Evolutionary conservation across 2,329 filamentous ascomycete genomes (phyloP).

Genomic region (Cercospora brassicicola): DNA sequence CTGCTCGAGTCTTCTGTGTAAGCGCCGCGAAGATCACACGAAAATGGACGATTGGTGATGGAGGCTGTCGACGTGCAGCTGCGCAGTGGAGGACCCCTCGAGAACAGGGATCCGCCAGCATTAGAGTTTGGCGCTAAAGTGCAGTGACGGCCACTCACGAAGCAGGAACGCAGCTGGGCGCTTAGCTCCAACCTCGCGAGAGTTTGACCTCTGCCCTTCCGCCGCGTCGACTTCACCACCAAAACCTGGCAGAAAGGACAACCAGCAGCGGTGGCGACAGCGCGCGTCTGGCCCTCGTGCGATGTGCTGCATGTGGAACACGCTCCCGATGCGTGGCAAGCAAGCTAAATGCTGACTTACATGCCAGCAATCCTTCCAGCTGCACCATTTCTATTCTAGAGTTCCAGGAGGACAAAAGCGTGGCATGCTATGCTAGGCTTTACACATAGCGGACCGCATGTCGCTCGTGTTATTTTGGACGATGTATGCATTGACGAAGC

Average conservation of each 20-base stretch:
- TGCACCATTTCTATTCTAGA: not conserved
- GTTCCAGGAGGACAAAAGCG: not conserved
- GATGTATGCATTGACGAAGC: not conserved
- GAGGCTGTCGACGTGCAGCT: constrained; percentile 10
- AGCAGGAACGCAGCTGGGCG: not conserved
- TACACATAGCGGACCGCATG: not conserved
- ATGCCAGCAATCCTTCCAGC: not conserved
- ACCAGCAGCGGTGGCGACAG: not conserved
- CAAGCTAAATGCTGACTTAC: constrained; percentile 6
- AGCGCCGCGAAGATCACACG: constrained; percentile 20
- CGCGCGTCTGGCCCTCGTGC: not conserved
- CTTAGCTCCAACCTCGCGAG: not conserved
- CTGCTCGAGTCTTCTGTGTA: constrained; percentile 7
- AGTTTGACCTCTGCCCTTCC: not conserved
- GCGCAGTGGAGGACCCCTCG: not conserved
- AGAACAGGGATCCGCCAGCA: not conserved
- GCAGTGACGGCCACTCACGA: not conserved
- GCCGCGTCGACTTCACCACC: not conserved
- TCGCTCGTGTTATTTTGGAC: not conserved
- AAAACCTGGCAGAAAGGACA: not conserved
- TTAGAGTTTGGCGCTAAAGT: not conserved
- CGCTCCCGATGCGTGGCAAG: not conserved
- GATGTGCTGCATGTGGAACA: not conserved
- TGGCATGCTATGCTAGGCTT: not conserved
- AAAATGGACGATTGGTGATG: constrained; percentile 20